Evolutionary conservation across 768 basidiomycete genomes (phyloP).

Genomic region (Fomitopsis pulvina): DNA sequence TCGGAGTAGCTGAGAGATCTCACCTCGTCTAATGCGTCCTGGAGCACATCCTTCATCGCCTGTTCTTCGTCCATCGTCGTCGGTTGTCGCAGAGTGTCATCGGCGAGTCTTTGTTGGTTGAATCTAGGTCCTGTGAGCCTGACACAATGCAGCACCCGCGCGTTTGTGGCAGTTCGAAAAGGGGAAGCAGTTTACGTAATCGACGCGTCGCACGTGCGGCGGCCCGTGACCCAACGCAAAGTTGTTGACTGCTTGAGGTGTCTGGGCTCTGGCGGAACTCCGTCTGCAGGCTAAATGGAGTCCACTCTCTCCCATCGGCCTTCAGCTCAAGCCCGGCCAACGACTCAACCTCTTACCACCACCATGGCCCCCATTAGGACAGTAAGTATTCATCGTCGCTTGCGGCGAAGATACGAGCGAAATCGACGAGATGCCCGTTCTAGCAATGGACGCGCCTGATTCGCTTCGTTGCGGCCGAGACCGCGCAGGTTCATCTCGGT

Average conservation of each 20-base stretch:
- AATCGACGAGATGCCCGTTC: background rate
- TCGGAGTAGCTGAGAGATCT: too few species aligned
- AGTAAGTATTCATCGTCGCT: slow-evolving; percentile 26
- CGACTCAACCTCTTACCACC: slow-evolving; percentile 1
- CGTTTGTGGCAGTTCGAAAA: background rate
- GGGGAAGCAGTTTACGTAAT: background rate
- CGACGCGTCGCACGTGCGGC: slow-evolving; percentile 6
- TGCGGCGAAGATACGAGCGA: background rate
- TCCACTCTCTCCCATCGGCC: background rate
- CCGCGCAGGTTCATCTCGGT: slow-evolving; percentile 66
- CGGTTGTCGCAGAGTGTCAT: background rate
- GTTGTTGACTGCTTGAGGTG: background rate
- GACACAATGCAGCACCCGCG: background rate
- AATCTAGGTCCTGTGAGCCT: background rate
- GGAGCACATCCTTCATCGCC: slow-evolving; percentile 40
- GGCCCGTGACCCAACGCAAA: background rate
- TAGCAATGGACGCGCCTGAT: slow-evolving; percentile 79
- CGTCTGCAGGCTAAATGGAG: background rate
- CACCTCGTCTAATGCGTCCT: slow-evolving; percentile 67
- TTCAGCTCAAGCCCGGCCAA: background rate
- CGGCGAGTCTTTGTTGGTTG: background rate
- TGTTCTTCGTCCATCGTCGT: background rate
- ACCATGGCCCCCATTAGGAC: slow-evolving; percentile 55
- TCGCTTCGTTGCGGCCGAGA: slow-evolving; percentile 75
- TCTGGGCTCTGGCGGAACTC: slow-evolving; percentile 1